Base-by-base conservation (phyloP, 2,329 filamentous ascomycete genomes). In the Pleomassaria siparia region DNA sequence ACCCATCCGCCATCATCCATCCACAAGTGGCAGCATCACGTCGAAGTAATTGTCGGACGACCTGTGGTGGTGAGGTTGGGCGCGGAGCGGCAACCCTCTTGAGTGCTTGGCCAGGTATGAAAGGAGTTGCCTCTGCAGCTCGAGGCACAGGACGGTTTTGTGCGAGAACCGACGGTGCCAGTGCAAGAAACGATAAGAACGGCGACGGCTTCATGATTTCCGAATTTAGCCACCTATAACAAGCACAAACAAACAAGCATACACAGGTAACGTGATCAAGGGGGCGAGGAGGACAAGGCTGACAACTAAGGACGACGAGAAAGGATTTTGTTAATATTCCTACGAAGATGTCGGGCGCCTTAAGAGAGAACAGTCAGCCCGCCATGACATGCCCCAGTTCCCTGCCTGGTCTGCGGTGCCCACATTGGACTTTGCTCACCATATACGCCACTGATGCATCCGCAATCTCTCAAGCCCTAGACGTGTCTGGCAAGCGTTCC, bases 21-120 rank as follows among this genome's bases (percentile, higher is more conserved):
- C 47, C 47, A 39, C 43, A 49, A 32, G 47, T 49, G 21, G 43
- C 47, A 12, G n/a, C 13, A 43, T 49, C 47, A 20, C 42, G 42
- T 21, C 33, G 26, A 2, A 45, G 21, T 10, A 46, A 37, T 9
- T 36, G 11, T 36, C 43, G 25, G 5, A 49, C 36, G 7, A 32
- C 47, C 29, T 45, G 41, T 24, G 47, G 47, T 15, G 47, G 47
- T 4, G 47, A 49, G 2, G 47, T 46, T 6, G 43, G 47, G 6
- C 28, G 26, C 8, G 47, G 47, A 4, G 40, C 33, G 2, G 29
- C 15, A 10, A 35, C 18, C 20, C 37, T 43, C 15, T 46, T 41
- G 24, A 49, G 46, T 12, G 32, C 33, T 16, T 36, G 36, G 13
- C 35, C 20, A 11, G 47, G 47, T 18, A 37, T 37, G n/a, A 37